Conservation (phyloP, 2,329 filamentous ascomycete genomes). For the Colletotrichum agaves region DNA sequence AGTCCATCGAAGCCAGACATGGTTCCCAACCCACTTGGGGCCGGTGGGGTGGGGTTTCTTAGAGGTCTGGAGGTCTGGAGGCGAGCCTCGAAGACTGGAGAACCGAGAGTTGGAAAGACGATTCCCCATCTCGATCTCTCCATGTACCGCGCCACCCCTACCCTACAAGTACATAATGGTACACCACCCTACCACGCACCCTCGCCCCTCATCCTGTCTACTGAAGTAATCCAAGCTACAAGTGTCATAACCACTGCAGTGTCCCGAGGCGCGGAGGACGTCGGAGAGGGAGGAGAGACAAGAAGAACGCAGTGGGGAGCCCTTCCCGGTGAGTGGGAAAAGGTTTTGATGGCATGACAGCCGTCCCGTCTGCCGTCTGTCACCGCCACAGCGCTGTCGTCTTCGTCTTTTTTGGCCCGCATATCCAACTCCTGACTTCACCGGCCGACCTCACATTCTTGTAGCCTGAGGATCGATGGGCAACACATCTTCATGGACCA, state of each 20-base stretch:
- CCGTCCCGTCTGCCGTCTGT: slow-evolving; percentile 18
- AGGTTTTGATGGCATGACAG: slow-evolving; percentile 26
- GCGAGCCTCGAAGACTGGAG: slow-evolving; percentile 35
- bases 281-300: slow-evolving; percentile 20
- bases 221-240: slow-evolving; percentile 8
- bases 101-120: slow-evolving; percentile 15
- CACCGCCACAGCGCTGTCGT: slow-evolving; percentile 25
- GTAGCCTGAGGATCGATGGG: slow-evolving; percentile 5
- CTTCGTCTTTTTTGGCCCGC: neutral
- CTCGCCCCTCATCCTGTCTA: slow-evolving; percentile 7
- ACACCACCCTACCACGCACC: slow-evolving; percentile 5
- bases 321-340: slow-evolving; percentile 21
- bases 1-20: slow-evolving; percentile 28
- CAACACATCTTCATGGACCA: slow-evolving; percentile 7
- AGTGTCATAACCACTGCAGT: slow-evolving; percentile 22
- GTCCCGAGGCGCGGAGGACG: slow-evolving; percentile 20
- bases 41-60: slow-evolving; percentile 16
- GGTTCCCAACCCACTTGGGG: slow-evolving; percentile 23
- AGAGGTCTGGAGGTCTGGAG: slow-evolving; percentile 32
- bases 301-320: slow-evolving; percentile 13
- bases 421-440: neutral
- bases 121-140: slow-evolving; percentile 16
- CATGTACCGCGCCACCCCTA: slow-evolving; percentile 23
- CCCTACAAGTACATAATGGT: too few relatives aligned
- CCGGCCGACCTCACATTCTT: neutral